Evolutionary conservation across 2,329 filamentous ascomycete species (phyloP), one percentile per base, ranked within the genome.

Genomic region (Penicillium psychrosexuale): DNA sequence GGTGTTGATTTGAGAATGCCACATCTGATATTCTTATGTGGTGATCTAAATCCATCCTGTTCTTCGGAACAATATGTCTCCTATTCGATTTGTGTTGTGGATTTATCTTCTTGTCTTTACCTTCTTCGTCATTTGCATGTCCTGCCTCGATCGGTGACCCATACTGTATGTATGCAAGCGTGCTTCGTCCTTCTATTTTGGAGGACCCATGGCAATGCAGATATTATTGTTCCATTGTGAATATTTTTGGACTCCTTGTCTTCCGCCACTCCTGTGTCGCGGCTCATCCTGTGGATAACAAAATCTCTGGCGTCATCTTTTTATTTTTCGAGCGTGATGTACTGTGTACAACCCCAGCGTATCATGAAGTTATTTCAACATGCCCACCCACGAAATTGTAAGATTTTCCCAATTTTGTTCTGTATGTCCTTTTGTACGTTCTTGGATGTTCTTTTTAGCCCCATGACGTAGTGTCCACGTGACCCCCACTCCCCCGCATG

Each of bases 191-290:
- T 38, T 27, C 45, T 28, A 12, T 19, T 19, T 47, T 22, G 47
- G n/a, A 36, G 47, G 39, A 34, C 33, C 11, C 30, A 48, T 51
- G 58, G 55, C 55, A 53, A 58, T 64, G 57, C 53, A 55, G 58
- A 57, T 56, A 50, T 53, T 56, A 31, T 51, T 51, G 44, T 61
- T 59, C 61, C 59, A 62, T 60, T 65, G 62, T 65, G 57, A 63
- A 65, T 65, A 65, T 59, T 45, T 49, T 56, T 57, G 59, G 51
- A 51, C 53, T 48, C 47, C 51, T 36, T 62, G 56, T 58, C 56
- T 58, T 53, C 56, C 60, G 55, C 53, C 17, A 42, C 37, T 19
- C 5, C 8, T 8, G 17, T 43, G 50, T 57, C 36, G 55, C 36
- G 55, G 48, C 52, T 48, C 53, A 50, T 57, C 48, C 47, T 65